Evolutionary conservation across 2,329 filamentous ascomycete species (phyloP).

Genomic region (Epichloe amarillans): DNA sequence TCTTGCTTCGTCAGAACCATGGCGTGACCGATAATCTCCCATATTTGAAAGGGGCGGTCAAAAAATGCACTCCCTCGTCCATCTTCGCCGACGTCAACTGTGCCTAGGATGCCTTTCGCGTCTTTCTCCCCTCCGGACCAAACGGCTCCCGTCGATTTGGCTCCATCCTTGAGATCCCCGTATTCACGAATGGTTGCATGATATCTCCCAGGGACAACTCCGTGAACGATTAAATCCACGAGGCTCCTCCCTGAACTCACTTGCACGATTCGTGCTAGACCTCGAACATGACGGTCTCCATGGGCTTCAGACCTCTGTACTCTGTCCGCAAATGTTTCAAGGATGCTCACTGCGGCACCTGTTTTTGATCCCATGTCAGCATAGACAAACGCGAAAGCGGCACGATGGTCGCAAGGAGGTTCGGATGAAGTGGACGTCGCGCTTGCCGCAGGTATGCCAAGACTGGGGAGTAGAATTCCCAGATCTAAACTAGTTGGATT

Average conservation of each 20-base stretch:
- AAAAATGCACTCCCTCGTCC: constrained; percentile 71
- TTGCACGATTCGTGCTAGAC: constrained; percentile 87
- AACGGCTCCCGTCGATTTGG: constrained; percentile 67
- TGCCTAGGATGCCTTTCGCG: constrained; percentile 49
- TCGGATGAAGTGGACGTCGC: background rate
- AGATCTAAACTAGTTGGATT: background rate
- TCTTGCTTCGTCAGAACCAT: constrained; percentile 66
- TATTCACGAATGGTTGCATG: constrained; percentile 72
- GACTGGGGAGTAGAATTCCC: background rate
- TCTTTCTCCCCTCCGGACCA: constrained; percentile 49
- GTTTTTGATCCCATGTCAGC: constrained; percentile 7
- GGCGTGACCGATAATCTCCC: constrained; percentile 91
- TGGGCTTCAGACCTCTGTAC: constrained; percentile 30
- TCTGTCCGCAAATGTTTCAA: constrained; percentile 66
- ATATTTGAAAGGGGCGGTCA: constrained; percentile 72
- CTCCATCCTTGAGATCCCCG: constrained; percentile 76
- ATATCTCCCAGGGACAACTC: constrained; percentile 70
- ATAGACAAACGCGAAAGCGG: background rate
- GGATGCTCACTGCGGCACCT: constrained; percentile 85
- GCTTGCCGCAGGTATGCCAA: background rate
- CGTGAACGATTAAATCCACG: constrained; percentile 76
- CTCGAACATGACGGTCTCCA: constrained; percentile 52
- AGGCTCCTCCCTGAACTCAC: constrained; percentile 67
- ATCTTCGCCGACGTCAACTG: constrained; percentile 58
- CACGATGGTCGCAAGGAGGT: background rate